Percentiles rank a stretch among this genome's conserved stretches.
phyloP scores from a whole-genome alignment of 2,329 filamentous ascomycete genomes.

The Zymoseptoria crescenta region DNA sequence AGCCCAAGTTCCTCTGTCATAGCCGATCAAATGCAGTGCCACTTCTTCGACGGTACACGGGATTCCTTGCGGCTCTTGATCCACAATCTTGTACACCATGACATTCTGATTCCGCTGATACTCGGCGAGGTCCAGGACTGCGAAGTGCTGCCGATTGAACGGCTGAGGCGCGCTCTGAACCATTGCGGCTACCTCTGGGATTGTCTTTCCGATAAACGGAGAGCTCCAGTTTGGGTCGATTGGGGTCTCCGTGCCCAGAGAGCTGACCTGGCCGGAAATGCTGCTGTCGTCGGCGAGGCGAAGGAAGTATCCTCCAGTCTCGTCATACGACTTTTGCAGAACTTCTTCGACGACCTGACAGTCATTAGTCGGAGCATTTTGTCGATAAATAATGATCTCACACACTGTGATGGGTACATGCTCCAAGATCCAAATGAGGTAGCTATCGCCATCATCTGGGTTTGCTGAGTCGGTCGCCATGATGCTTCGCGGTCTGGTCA shows the following conservation, averaged over 20 bases:
- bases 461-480: background rate
- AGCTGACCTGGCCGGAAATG: background rate
- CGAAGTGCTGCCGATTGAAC: constrained; percentile 3
- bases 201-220: constrained; percentile 3
- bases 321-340: constrained; percentile 1
- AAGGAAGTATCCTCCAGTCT: constrained; percentile 1
- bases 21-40: background rate
- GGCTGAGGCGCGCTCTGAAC: constrained; percentile 4
- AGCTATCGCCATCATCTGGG: background rate
- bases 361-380: background rate
- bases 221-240: constrained; percentile 5
- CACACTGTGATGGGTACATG: background rate
- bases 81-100: constrained; percentile 1
- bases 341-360: constrained; percentile 5
- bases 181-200: background rate
- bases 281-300: constrained; percentile 6
- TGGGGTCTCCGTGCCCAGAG: constrained; percentile 1
- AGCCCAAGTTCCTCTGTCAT: constrained; percentile 2
- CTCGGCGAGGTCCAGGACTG: background rate
- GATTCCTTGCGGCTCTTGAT: constrained; percentile 3
- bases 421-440: background rate
- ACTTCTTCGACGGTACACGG: background rate
- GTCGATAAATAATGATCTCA: background rate
- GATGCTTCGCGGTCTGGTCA: background rate
- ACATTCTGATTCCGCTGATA: background rate